Evolutionary conservation across 257 asterid species (phyloP), one percentile per base, ranked within the genome.

Genomic region (Mitragyna speciosa): DNA sequence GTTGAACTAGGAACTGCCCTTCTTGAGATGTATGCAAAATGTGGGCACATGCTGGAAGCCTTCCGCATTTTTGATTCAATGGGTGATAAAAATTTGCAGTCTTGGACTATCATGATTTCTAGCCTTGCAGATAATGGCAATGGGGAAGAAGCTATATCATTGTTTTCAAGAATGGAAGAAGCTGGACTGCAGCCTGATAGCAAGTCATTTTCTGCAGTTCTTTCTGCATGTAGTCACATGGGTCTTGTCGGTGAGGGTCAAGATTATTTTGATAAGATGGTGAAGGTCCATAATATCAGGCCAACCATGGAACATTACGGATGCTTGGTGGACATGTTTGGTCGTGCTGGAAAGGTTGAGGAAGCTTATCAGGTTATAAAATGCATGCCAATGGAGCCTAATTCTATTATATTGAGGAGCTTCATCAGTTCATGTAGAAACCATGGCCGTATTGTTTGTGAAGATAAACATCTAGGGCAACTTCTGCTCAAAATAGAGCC

Each of bases 221-320:
- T 93, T 74, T 88, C 85, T 75, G 97, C 95, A 45, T 93, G 97
- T 78, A 91, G 97, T 78, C 97, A 93, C 49, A 81, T 77, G 66
- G 95, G 97, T 36, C 91, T 91, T 72, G 77, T 93, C 28, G 73
- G 83, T 1, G 82, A 81, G 82, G 97, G 91, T 7, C 83, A 73
- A 59, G 83, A 82, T 80, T 86, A 87, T n/a, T 93, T 90, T 51
- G 75, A 84, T 28, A 88, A 84, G 84, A 90, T 93, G 94, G 87
- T 86, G 70, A 86, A 78, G 70, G 72, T 80, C 2, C 87, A 90
- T 76, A 75, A 72, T 11, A 90, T 93, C 69, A 78, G 52, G 84
- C 97, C 95, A 11, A 86, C 88, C n/a, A 82, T 91, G 94, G 96
- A 91, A 84, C 97, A 91, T 59, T 93, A 87, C 47, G 91, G 97